Conservation (phyloP, 306 rosid species). For the Ormosia semicastrata region DNA sequence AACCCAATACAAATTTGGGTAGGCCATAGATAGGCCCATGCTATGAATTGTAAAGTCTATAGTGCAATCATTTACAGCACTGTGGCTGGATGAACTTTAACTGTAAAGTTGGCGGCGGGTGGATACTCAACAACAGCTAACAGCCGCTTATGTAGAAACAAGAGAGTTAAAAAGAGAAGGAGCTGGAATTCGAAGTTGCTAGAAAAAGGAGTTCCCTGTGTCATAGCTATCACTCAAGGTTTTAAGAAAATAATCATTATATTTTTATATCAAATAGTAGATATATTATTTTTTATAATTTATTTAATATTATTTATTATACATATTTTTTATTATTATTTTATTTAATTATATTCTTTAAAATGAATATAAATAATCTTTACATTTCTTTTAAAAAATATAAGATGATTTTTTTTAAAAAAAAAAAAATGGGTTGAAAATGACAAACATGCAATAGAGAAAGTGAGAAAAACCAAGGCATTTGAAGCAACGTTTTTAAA, state of each 20-base stretch:
- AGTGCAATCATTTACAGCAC: conserved; percentile 30
- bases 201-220: not conserved
- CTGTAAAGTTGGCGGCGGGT: conserved; percentile 34
- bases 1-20: conserved; percentile 1
- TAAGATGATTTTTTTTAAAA: no score
- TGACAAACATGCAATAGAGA: not conserved
- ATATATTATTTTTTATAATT: no score
- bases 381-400: no score
- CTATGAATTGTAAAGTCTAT: conserved; percentile 14
- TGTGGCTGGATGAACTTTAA: conserved; percentile 29
- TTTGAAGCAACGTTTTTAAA: no score
- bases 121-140: not conserved
- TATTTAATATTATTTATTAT: no score
- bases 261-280: no score
- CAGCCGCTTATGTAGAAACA: conserved; percentile 27
- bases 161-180: not conserved
- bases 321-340: no score
- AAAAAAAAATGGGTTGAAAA: not conserved
- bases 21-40: conserved; percentile 31
- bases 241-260: no score
- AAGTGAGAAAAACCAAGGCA: not conserved
- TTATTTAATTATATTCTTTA: no score
- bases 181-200: not conserved
- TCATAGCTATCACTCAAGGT: not conserved
- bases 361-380: no score